Percentiles rank a stretch among this genome's conserved stretches.
Conservation (phyloP, 768 basidiomycete species). For the Pisolithus sp. region DNA sequence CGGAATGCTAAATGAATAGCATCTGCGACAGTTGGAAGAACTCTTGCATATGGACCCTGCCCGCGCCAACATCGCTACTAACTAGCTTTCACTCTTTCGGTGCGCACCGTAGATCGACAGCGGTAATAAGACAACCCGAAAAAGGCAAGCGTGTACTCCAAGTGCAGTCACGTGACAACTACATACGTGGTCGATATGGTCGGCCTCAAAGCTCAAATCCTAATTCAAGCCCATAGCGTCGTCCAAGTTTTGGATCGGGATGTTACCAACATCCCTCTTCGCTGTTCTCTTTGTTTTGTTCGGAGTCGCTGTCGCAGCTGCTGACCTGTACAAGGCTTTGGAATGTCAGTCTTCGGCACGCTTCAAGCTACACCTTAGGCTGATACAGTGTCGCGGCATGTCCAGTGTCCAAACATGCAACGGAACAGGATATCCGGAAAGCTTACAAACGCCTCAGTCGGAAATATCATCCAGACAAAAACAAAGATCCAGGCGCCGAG, state of each 20-base stretch:
- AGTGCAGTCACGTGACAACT: no score
- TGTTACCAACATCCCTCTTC: conserved; percentile 24
- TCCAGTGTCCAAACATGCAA: conserved; percentile 66
- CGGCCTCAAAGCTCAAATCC: conserved; percentile 5
- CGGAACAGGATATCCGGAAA: conserved; percentile 83
- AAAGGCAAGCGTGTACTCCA: no score
- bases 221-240: not conserved
- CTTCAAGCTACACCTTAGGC: conserved; percentile 16
- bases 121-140: no score
- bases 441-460: conserved; percentile 88
- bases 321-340: conserved; percentile 77
- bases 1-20: conserved; percentile 13
- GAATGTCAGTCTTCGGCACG: conserved; percentile 57
- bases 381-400: conserved; percentile 11
- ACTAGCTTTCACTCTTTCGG: no score
- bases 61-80: conserved; percentile 12
- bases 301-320: conserved; percentile 35
- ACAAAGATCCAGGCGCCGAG: conserved; percentile 76
- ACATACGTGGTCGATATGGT: conserved; percentile 20
- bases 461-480: conserved; percentile 94
- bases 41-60: conserved; percentile 3
- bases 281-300: conserved; percentile 27
- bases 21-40: conserved; percentile 4
- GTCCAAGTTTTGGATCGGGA: conserved; percentile 2
- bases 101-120: no score